Percentiles rank a stretch among this genome's conserved stretches.
These are phyloP conservation scores for Neoboletus brunneissimus DNA, from an alignment of 768 basidiomycete genomes.

Conservation along the genomic window DNA sequence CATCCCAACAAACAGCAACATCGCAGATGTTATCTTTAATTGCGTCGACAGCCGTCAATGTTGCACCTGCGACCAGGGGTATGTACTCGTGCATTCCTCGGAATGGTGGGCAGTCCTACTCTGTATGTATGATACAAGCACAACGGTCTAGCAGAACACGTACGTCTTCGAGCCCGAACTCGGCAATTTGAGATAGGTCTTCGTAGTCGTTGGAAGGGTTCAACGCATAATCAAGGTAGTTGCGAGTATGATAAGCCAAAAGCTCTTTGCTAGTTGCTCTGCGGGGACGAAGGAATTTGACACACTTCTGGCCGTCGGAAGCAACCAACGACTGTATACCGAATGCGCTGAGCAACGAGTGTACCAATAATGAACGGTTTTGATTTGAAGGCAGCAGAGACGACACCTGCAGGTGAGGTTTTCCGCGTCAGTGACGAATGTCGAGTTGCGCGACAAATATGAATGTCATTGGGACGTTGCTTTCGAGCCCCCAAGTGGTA, in stretches of 20 bases:
- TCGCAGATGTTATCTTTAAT: slow-evolving; percentile 52
- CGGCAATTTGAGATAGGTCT: slow-evolving; percentile 22
- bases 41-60: slow-evolving; percentile 67
- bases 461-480: neutral
- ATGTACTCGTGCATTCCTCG: slow-evolving; percentile 66
- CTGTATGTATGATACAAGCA: neutral
- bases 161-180: slow-evolving; percentile 64
- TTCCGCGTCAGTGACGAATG: neutral
- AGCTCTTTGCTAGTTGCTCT: slow-evolving; percentile 59
- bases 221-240: slow-evolving; percentile 63
- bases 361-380: slow-evolving; percentile 63
- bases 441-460: neutral
- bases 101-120: slow-evolving; percentile 83
- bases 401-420: slow-evolving; percentile 33
- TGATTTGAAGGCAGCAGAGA: slow-evolving; percentile 68
- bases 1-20: slow-evolving; percentile 86
- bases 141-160: slow-evolving; percentile 10
- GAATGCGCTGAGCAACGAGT: slow-evolving; percentile 55
- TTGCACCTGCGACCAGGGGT: slow-evolving; percentile 68
- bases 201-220: slow-evolving; percentile 31
- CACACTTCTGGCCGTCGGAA: slow-evolving; percentile 20
- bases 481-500: neutral
- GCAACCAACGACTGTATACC: slow-evolving; percentile 42
- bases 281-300: slow-evolving; percentile 50
- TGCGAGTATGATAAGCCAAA: slow-evolving; percentile 62